Percentiles rank a stretch among this genome's conserved stretches.
These are phyloP conservation scores for Neurospora sp. DNA, from an alignment of 495 filamentous ascomycete genomes.

Conservation along the genomic window DNA sequence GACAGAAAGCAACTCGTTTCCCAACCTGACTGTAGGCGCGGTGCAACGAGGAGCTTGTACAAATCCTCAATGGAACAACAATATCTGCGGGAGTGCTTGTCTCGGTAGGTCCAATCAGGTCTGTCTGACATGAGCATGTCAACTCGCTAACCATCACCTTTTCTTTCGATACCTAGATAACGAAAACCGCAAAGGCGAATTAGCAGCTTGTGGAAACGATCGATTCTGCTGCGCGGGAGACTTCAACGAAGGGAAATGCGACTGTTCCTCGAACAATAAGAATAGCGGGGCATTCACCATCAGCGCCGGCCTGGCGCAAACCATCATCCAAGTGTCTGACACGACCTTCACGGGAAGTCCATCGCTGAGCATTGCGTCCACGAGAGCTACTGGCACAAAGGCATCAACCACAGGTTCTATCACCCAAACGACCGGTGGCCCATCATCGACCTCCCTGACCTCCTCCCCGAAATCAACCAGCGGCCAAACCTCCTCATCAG, in stretches of 20 bases:
- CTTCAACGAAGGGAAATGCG: constrained; percentile 18
- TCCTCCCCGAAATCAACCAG: neutral
- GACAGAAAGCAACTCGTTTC: constrained; percentile 8
- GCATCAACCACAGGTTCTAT: neutral
- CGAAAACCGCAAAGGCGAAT: constrained; percentile 9
- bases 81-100: constrained; percentile 23
- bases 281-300: constrained; percentile 13
- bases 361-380: constrained; percentile 1
- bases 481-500: neutral
- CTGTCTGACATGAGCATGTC: neutral
- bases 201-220: constrained; percentile 20
- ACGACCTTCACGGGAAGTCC: constrained; percentile 7
- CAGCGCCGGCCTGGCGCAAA: constrained; percentile 13
- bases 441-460: neutral
- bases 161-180: constrained; percentile 1
- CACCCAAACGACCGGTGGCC: too few species aligned
- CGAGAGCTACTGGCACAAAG: neutral
- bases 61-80: constrained; percentile 21
- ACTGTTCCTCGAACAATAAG: constrained; percentile 12
- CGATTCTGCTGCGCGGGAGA: constrained; percentile 21
- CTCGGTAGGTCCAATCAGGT: constrained; percentile 11
- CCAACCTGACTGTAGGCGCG: constrained; percentile 14
- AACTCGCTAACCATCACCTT: neutral
- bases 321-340: constrained; percentile 20
- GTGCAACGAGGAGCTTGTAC: constrained; percentile 21